Percentiles rank a stretch among this genome's conserved stretches.
phyloP scores from a whole-genome alignment of 257 asterid genomes.

The Solanum tarapatanum region DNA sequence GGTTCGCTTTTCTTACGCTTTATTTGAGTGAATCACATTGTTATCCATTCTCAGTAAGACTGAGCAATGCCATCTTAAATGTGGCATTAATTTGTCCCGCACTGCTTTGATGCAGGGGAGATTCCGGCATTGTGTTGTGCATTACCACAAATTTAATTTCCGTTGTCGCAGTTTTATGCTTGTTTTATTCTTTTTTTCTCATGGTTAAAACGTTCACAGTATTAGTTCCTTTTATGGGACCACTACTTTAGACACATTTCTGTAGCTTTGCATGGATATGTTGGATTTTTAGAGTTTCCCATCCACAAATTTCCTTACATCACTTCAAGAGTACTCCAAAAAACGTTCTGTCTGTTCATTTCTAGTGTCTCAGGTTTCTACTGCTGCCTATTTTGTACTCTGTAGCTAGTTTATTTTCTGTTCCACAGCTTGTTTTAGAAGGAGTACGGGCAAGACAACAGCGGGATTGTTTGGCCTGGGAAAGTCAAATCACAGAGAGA shows the following conservation, averaged over 20 bases:
- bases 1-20: background rate
- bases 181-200: background rate
- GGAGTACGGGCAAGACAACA: constrained; percentile 66
- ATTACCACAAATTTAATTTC: background rate
- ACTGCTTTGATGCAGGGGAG: background rate
- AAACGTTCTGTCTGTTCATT: background rate
- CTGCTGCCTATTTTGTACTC: background rate
- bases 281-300: background rate
- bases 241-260: background rate
- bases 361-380: background rate
- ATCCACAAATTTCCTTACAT: background rate
- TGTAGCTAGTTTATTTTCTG: constrained; percentile 3
- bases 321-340: background rate
- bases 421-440: constrained; percentile 79
- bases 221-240: background rate
- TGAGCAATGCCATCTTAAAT: background rate
- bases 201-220: background rate
- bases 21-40: background rate
- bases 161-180: background rate
- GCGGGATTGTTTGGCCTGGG: constrained; percentile 48
- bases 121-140: background rate
- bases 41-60: background rate
- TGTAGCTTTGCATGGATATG: background rate
- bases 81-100: background rate
- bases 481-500: constrained; percentile 52